Evolutionary conservation across 768 basidiomycete genomes (phyloP).

Genomic region (Naematelia aurantialba): DNA sequence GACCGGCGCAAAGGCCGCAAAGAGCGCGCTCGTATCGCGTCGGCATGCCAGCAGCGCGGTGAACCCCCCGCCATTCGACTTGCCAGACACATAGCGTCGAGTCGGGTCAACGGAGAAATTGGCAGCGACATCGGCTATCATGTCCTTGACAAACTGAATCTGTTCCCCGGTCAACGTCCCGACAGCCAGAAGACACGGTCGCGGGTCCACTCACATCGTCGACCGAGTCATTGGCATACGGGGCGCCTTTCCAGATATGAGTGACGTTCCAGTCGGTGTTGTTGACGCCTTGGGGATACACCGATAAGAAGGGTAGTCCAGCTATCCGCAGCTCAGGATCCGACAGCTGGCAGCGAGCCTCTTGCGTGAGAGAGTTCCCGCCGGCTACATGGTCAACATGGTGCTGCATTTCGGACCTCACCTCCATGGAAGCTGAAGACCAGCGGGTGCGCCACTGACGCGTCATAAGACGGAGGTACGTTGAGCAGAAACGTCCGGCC

Average conservation of each 20-base stretch:
- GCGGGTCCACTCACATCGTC: slow-evolving; percentile 24
- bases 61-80: slow-evolving; percentile 43
- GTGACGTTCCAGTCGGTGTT: slow-evolving; percentile 27
- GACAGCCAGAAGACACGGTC: too few species aligned
- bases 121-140: slow-evolving; percentile 23
- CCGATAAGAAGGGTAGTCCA: slow-evolving; percentile 23
- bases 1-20: slow-evolving; percentile 37
- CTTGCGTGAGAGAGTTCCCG: slow-evolving; percentile 20
- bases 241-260: slow-evolving; percentile 27
- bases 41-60: slow-evolving; percentile 32
- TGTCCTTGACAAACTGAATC: slow-evolving; percentile 38
- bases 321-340: slow-evolving; percentile 14
- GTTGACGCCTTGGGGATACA: slow-evolving; percentile 28
- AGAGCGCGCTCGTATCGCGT: slow-evolving; percentile 21
- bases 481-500: slow-evolving; percentile 17
- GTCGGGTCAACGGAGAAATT: slow-evolving; percentile 24
- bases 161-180: slow-evolving; percentile 7
- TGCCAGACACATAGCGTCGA: slow-evolving; percentile 32
- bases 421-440: slow-evolving; percentile 34
- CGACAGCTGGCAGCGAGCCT: slow-evolving; percentile 24
- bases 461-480: slow-evolving; percentile 12
- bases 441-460: slow-evolving; percentile 15
- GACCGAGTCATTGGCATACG: slow-evolving; percentile 25
- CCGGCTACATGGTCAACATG: slow-evolving; percentile 13
- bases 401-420: slow-evolving; percentile 10